Conservation (phyloP, 176 grass and related monocot species). For the Elymus sibiricus region DNA sequence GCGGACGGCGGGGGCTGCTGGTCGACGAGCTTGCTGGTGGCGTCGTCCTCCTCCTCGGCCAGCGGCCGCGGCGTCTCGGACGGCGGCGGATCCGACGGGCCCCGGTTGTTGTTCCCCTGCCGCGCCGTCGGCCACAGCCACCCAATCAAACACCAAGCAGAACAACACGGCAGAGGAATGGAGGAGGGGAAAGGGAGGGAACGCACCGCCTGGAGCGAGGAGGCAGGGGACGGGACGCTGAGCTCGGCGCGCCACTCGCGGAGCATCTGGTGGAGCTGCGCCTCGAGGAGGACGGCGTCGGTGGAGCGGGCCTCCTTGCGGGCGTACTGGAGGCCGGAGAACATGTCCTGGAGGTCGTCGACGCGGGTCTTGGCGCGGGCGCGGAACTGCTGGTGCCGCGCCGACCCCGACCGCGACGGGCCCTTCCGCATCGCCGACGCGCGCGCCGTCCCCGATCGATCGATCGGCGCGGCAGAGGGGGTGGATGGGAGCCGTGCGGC, state of each 20-base stretch:
- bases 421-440: conserved; percentile 60
- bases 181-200: not conserved
- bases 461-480: not conserved
- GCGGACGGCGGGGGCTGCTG: conserved; percentile 18
- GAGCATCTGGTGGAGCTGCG: conserved; percentile 93
- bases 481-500: not conserved
- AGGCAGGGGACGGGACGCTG: conserved; percentile 69
- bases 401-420: conserved; percentile 39
- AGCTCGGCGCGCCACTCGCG: conserved; percentile 94
- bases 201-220: conserved; percentile 48
- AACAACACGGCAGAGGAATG: not conserved
- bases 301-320: conserved; percentile 77
- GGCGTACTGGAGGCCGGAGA: conserved; percentile 84
- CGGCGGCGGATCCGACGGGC: conserved; percentile 54
- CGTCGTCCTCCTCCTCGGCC: conserved; percentile 74
- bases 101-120: conserved; percentile 52
- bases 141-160: not conserved
- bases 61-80: conserved; percentile 58
- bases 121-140: conserved; percentile 12
- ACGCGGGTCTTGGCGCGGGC: conserved; percentile 82
- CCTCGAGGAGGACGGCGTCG: conserved; percentile 76
- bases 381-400: conserved; percentile 78
- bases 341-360: conserved; percentile 90
- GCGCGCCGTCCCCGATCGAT: not conserved
- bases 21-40: conserved; percentile 70